Conservation (phyloP, 306 rosid genomes). For the Sindora glabra region DNA sequence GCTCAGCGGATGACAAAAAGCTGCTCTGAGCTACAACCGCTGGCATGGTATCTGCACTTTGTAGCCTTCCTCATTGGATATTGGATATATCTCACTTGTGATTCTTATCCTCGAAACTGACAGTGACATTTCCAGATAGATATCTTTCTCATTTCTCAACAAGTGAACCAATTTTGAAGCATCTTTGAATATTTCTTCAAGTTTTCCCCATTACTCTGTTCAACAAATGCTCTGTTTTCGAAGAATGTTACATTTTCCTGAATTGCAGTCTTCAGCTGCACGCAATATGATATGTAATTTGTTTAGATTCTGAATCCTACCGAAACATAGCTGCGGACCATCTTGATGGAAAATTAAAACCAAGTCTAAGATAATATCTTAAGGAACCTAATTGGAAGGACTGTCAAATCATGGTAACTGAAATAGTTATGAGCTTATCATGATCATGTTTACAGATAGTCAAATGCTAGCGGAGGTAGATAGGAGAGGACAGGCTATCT, state of each 20-base stretch:
- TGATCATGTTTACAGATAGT: too few relatives aligned
- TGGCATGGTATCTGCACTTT: constrained; percentile 17
- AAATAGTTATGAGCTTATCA: too few relatives aligned
- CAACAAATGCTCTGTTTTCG: too few relatives aligned
- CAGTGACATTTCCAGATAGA: too few relatives aligned
- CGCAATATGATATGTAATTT: too few relatives aligned
- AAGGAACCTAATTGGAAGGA: too few relatives aligned
- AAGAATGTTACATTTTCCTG: background rate
- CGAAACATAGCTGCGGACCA: background rate
- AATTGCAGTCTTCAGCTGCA: background rate
- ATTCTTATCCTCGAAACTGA: constrained; percentile 51
- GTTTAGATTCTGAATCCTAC: background rate
- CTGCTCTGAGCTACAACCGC: constrained; percentile 1
- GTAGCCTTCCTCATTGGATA: background rate
- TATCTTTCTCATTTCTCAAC: too few relatives aligned
- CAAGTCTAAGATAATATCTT: background rate
- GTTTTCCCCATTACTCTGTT: too few relatives aligned
- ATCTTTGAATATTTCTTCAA: too few relatives aligned
- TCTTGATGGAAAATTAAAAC: background rate
- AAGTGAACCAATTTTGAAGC: constrained; percentile 12
- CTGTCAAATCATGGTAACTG: background rate
- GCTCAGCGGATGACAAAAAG: constrained; percentile 7
- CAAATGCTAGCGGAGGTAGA: too few relatives aligned
- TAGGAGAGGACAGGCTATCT: too few relatives aligned
- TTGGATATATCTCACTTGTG: background rate